Evolutionary conservation across 2,329 filamentous ascomycete species (phyloP).

Genomic region (Cercospora sp.): DNA sequence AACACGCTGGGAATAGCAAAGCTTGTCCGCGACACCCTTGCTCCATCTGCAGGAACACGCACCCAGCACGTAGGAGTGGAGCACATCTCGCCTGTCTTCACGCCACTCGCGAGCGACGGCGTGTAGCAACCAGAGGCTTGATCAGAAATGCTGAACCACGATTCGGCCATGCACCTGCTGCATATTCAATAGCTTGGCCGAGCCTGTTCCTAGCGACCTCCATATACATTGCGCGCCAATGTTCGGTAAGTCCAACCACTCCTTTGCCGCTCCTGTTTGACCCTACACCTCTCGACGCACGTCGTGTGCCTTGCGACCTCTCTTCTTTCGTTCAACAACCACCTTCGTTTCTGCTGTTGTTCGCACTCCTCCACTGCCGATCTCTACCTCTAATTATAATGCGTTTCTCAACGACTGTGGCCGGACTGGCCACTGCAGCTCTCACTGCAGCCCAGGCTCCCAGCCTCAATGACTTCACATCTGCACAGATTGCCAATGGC

Average conservation of each 20-base stretch:
- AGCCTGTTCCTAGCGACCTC: not conserved
- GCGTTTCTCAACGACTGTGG: conserved; percentile 21
- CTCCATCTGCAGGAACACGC: conserved; percentile 16
- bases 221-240: conserved; percentile 11
- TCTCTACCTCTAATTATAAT: conserved; percentile 21
- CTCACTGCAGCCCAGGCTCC: conserved; percentile 29
- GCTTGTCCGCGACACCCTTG: conserved; percentile 14
- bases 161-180: not conserved
- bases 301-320: conserved; percentile 9
- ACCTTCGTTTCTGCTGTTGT: conserved; percentile 18
- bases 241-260: conserved; percentile 6
- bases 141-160: not conserved
- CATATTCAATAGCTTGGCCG: conserved; percentile 12
- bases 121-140: conserved; percentile 1
- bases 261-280: conserved; percentile 8
- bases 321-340: not conserved
- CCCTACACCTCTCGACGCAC: conserved; percentile 8
- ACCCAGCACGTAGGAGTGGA: conserved; percentile 5
- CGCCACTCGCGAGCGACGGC: conserved; percentile 6
- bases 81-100: conserved; percentile 1
- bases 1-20: conserved; percentile 11
- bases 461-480: conserved; percentile 30
- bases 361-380: not conserved
- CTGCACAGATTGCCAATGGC: conserved; percentile 33
- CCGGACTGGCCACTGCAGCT: conserved; percentile 22